Conservation (phyloP, 768 basidiomycete genomes). For the Lactifluus pinguis region DNA sequence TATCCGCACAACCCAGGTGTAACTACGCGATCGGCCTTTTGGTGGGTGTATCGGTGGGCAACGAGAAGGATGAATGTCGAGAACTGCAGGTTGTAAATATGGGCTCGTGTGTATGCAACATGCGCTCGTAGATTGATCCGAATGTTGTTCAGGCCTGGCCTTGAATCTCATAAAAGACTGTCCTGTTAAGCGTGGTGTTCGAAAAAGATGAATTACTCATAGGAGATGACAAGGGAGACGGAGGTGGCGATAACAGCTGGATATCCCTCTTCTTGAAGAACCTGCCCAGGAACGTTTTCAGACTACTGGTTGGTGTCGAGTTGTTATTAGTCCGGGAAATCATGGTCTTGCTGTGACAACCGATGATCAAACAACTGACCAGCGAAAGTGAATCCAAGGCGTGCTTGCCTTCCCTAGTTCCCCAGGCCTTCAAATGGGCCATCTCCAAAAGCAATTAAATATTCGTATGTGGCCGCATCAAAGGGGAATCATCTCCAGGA, state of each 20-base stretch:
- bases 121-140: background rate
- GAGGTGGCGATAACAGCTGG: constrained; percentile 16
- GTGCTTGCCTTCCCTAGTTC: no score
- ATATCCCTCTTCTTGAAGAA: constrained; percentile 55
- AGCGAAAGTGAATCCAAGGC: background rate
- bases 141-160: constrained; percentile 9
- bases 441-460: no score
- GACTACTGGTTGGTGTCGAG: constrained; percentile 29
- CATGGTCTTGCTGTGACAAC: no score
- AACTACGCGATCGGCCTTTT: no score
- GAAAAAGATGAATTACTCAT: constrained; percentile 3
- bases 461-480: no score
- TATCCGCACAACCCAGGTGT: no score
- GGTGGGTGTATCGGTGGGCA: no score
- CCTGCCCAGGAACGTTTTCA: constrained; percentile 56
- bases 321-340: constrained; percentile 20
- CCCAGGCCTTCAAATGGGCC: no score
- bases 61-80: no score
- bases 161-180: constrained; percentile 12
- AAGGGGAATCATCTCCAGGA: no score
- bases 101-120: background rate
- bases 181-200: background rate
- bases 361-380: no score
- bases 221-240: background rate
- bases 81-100: no score